Evolutionary conservation across 2,329 filamentous ascomycete species (phyloP), one percentile per base, ranked within the genome.

Genomic region (Arthrobotrys iridis): DNA sequence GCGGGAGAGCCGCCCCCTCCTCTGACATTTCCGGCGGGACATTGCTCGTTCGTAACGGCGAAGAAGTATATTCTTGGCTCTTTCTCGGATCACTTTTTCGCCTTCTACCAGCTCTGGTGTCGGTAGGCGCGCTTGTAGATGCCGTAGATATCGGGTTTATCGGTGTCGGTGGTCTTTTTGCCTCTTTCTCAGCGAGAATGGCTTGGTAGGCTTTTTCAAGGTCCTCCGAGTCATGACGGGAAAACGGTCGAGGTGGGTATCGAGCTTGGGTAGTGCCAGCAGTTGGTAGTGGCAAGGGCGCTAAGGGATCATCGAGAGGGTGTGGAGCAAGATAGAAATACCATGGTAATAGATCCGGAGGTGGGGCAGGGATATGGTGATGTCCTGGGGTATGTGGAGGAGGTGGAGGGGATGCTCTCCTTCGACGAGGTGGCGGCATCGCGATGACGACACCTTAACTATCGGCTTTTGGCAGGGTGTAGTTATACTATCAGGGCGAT

Each of bases 241-340:
- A 90, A 82, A 96, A 97, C 0, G 93, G 92, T 45, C 91, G 88
- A 6, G 93, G 87, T 50, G 88, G 87, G 35, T 87, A 85, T 78
- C 87, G 89, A 33, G 85, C 82, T 65, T 85, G 82, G 66, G 84
- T 86, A 11, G 85, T 80, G 58, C 89, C 83, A 81, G 85, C 77
- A 81, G 86, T 79, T 80, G 87, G 81, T 81, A 88, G 80, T 83
- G 86, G 82, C 8, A 85, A 83, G 0, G 90, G 87, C 7, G 91
- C 92, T n/a, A 96, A 86, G 22, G 92, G 92, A 80, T 97, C 93
- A 80, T 97, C 93, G 80, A 97, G 93, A 28, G 93, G 90, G 57
- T 94, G 87, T 10, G 89, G 85, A 8, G 93, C 95, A 11, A 89
- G 87, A 82, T 96, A 97, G 83, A 97, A 97, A 83, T 93, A 97